These are phyloP conservation scores for Saccharomyces uvarum DNA, from an alignment of 1,139 yeast species.

Conservation along the genomic window DNA sequence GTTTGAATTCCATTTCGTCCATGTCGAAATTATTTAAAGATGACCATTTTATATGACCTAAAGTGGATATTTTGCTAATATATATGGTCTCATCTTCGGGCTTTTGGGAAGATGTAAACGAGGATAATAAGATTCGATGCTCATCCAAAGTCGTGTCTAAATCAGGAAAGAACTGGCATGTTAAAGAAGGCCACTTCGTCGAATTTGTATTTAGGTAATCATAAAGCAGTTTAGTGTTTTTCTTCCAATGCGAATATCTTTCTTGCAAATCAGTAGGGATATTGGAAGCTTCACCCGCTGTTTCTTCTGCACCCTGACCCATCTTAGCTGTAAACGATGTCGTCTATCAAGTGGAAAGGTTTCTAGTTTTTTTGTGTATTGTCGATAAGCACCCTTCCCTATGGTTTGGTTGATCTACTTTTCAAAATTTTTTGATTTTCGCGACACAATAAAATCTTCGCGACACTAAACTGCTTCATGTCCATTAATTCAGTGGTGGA, in stretches of 20 bases:
- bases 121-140: conserved; percentile 28
- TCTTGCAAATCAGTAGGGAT: conserved; percentile 35
- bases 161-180: conserved; percentile 68
- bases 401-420: not conserved
- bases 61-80: conserved; percentile 26
- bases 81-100: conserved; percentile 31
- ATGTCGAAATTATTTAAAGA: conserved; percentile 32
- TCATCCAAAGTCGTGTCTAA: conserved; percentile 26
- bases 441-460: not conserved
- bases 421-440: not conserved
- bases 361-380: not conserved
- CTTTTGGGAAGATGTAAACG: conserved; percentile 31
- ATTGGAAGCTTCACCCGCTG: not conserved
- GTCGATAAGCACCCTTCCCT: not conserved
- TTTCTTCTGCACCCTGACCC: conserved; percentile 4
- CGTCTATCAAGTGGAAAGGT: not conserved
- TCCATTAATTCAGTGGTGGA: not conserved
- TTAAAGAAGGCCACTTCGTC: conserved; percentile 71
- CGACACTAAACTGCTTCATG: not conserved
- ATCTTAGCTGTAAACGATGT: not conserved
- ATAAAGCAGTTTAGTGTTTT: conserved; percentile 65
- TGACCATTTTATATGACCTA: conserved; percentile 28
- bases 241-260: conserved; percentile 68
- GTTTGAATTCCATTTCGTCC: conserved; percentile 33
- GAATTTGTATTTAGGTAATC: conserved; percentile 71